These are phyloP conservation scores for Ampelocalamus luodianensis DNA, from an alignment of 176 grass and related monocot genomes.

Conservation along the genomic window DNA sequence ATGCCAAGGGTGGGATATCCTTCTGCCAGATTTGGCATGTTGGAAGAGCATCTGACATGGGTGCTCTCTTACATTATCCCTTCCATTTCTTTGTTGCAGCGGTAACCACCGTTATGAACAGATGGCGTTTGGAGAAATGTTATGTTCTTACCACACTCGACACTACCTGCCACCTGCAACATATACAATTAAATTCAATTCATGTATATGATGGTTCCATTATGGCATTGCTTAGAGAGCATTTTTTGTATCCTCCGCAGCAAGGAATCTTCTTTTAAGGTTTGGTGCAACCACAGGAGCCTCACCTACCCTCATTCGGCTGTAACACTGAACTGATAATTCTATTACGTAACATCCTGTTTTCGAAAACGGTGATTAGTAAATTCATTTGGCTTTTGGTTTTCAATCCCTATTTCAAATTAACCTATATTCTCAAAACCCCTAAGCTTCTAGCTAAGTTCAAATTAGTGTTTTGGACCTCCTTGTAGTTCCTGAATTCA, in stretches of 20 bases:
- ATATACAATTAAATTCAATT: neutral
- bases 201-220: neutral
- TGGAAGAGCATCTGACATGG: constrained; percentile 60
- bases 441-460: no score
- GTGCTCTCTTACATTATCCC: constrained; percentile 29
- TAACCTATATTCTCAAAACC: no score
- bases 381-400: no score
- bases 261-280: no score
- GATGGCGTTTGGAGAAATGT: constrained; percentile 13
- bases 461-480: no score
- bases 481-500: no score
- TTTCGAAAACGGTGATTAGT: no score
- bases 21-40: constrained; percentile 86
- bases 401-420: no score
- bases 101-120: neutral
- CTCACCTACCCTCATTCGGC: neutral
- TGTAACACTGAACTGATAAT: neutral
- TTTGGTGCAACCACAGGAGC: neutral
- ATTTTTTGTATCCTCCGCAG: neutral
- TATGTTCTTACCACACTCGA: neutral
- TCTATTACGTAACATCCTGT: no score
- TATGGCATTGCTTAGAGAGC: neutral
- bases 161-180: no score
- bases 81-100: neutral
- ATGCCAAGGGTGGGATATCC: constrained; percentile 66